These are phyloP conservation scores for Tulasnella sp. DNA, from an alignment of 768 basidiomycete species.

Conservation along the genomic window DNA sequence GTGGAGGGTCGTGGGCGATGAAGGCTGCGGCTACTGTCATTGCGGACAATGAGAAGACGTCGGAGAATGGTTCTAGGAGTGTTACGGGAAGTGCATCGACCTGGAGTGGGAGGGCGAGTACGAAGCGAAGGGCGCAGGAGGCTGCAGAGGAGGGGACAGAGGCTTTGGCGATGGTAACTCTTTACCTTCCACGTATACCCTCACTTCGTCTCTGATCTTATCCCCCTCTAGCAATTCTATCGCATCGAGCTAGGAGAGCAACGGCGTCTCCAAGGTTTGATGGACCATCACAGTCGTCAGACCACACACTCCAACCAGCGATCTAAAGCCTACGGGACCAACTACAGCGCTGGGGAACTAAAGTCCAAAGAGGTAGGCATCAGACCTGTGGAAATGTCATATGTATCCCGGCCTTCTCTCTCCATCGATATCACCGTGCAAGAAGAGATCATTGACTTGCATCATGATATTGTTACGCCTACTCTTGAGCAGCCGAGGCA, in stretches of 20 bases:
- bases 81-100: background rate
- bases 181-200: background rate
- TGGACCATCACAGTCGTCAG: conserved; percentile 75
- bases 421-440: background rate
- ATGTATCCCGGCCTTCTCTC: background rate
- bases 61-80: background rate
- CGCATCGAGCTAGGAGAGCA: conserved; percentile 87
- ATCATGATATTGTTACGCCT: background rate
- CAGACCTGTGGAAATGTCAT: background rate
- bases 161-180: conserved; percentile 50
- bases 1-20: background rate
- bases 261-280: conserved; percentile 73
- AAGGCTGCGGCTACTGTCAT: background rate
- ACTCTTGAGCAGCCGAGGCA: background rate
- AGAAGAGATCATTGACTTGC: background rate
- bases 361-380: background rate
- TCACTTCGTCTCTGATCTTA: background rate
- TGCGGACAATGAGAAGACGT: no score
- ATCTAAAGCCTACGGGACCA: no score
- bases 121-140: conserved; percentile 17
- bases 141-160: conserved; percentile 60
- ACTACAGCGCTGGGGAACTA: no score
- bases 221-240: conserved; percentile 55
- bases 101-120: background rate
- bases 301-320: background rate